Evolutionary conservation across 1,139 yeast genomes (phyloP).

Genomic region (Entelexis sorbosivorans): DNA sequence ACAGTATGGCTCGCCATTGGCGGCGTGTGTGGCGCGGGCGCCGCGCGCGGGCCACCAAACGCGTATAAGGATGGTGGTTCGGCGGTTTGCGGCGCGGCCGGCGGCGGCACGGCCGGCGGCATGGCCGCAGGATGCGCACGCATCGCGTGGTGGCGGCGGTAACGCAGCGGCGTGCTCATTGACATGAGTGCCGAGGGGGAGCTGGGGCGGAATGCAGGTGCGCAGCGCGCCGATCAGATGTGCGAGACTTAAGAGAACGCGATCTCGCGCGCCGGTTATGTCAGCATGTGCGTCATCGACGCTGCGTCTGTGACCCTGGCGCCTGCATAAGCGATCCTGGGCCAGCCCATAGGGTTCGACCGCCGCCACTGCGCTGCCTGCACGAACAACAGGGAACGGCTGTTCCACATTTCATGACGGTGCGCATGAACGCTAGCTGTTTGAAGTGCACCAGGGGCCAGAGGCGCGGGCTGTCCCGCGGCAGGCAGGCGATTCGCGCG

Average conservation of each 20-base stretch:
- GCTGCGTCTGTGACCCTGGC: no score
- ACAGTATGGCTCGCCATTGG: background rate
- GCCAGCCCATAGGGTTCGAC: no score
- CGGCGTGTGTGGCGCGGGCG: background rate
- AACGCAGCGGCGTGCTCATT: conserved; percentile 14
- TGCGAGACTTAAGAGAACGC: no score
- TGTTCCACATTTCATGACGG: no score
- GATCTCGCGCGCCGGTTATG: background rate
- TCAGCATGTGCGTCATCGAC: background rate
- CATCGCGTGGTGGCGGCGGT: conserved; percentile 9
- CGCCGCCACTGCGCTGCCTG: no score
- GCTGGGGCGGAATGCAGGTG: background rate
- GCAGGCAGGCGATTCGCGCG: no score
- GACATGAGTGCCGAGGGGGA: background rate
- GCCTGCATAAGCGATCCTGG: no score
- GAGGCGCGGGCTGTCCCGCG: no score
- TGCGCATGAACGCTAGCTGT: no score
- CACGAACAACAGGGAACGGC: no score
- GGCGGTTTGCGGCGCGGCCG: background rate
- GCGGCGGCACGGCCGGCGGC: conserved; percentile 3
- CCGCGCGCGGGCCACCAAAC: background rate
- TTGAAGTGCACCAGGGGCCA: no score
- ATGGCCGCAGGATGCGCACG: conserved; percentile 3
- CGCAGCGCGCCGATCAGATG: background rate
- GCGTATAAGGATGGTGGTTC: background rate